Percentiles rank a stretch among this genome's conserved stretches.
Conservation (phyloP, 805 yeast species). For the Candida mattraensis region DNA sequence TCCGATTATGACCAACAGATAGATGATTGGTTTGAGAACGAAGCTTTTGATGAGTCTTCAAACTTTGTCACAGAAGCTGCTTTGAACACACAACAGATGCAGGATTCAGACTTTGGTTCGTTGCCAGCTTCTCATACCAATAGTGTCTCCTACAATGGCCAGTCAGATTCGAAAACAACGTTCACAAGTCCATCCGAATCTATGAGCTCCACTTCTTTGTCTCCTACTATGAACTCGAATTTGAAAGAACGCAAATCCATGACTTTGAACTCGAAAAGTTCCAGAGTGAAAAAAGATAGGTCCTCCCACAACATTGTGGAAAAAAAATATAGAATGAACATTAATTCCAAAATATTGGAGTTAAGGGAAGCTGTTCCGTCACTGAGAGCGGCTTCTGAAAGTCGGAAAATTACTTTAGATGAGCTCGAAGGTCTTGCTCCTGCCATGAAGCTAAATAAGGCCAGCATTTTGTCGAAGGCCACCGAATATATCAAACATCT, state of each 20-base stretch:
- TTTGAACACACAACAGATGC: not conserved
- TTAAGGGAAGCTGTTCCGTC: constrained; percentile 79
- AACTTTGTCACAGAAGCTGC: constrained; percentile 10
- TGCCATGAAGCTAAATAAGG: constrained; percentile 73
- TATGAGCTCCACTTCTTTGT: constrained; percentile 13
- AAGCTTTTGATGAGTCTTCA: constrained; percentile 6
- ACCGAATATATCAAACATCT: constrained; percentile 77
- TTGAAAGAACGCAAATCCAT: not conserved
- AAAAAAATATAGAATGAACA: constrained; percentile 76
- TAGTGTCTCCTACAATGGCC: not conserved
- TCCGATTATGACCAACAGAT: constrained; percentile 1
- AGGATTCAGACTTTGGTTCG: not conserved
- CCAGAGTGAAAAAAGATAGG: constrained; percentile 52
- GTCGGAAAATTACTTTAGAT: constrained; percentile 33
- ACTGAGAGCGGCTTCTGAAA: constrained; percentile 55
- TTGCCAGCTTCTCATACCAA: not conserved
- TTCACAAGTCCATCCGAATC: constrained; percentile 22
- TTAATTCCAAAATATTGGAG: constrained; percentile 66
- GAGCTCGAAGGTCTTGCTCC: constrained; percentile 76
- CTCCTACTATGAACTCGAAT: constrained; percentile 8
- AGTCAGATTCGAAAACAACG: not conserved
- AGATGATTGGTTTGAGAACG: not conserved
- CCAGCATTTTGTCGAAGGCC: constrained; percentile 73
- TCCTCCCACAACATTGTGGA: constrained; percentile 78
- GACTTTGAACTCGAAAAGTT: constrained; percentile 15